Conservation (phyloP, 148 eudicot species). For the Silene uniflora region DNA sequence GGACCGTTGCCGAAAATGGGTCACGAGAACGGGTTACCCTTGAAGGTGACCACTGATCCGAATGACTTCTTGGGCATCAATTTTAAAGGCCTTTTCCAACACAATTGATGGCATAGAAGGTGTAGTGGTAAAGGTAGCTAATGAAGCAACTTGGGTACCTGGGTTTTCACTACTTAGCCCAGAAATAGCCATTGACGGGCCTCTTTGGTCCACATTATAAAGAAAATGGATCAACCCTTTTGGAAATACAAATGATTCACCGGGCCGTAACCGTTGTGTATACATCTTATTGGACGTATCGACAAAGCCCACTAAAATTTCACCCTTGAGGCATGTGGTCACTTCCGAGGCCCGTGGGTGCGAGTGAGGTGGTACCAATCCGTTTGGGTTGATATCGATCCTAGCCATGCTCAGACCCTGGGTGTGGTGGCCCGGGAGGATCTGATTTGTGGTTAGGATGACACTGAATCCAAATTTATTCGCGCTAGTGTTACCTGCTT, state of each 20-base stretch:
- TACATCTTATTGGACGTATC: slow-evolving; percentile 50
- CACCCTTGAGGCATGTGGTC: slow-evolving; percentile 57
- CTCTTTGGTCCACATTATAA: slow-evolving; percentile 38
- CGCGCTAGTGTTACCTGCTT: slow-evolving; percentile 41
- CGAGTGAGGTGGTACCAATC: slow-evolving; percentile 70
- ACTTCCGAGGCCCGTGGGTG: slow-evolving; percentile 93
- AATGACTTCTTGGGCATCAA: slow-evolving; percentile 53
- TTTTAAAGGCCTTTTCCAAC: slow-evolving; percentile 49
- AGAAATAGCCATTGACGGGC: slow-evolving; percentile 47
- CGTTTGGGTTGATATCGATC: slow-evolving; percentile 52
- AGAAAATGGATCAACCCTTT: slow-evolving; percentile 71
- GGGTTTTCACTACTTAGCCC: slow-evolving; percentile 75
- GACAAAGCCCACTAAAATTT: slow-evolving; percentile 68
- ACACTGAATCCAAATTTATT: slow-evolving; percentile 58
- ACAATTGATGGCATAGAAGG: slow-evolving; percentile 60
- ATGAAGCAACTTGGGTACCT: slow-evolving; percentile 52
- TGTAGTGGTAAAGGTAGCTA: slow-evolving; percentile 40
- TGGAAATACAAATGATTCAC: slow-evolving; percentile 81
- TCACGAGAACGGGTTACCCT: slow-evolving; percentile 23
- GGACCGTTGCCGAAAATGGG: neutral
- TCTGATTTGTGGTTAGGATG: slow-evolving; percentile 45
- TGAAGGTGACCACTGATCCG: slow-evolving; percentile 57
- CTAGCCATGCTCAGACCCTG: slow-evolving; percentile 75
- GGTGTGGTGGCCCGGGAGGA: slow-evolving; percentile 70
- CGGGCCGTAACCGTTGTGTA: slow-evolving; percentile 50